A percentile compares a stretch with the other conserved stretches of the same genome.
phyloP scores from a whole-genome alignment of 768 basidiomycete species.

The Leccinum incarnatum region DNA sequence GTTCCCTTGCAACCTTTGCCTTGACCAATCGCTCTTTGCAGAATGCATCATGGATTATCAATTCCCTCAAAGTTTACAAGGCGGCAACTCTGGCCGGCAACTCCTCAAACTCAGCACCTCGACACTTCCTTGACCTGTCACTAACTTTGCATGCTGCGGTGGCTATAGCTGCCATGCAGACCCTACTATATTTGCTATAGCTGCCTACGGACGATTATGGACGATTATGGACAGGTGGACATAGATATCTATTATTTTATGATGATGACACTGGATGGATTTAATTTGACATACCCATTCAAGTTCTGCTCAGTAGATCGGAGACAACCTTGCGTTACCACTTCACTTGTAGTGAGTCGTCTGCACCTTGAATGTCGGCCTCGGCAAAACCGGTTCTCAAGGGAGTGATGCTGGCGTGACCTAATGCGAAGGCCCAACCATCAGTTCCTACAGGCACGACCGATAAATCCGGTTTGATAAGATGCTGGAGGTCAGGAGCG shows the following conservation, averaged over 20 bases:
- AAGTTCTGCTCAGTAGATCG: neutral
- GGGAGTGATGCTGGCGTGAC: conserved; percentile 75
- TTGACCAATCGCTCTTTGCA: conserved; percentile 26
- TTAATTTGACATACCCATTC: conserved; percentile 2
- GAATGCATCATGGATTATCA: conserved; percentile 84
- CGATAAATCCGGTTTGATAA: conserved; percentile 59
- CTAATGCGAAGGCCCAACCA: conserved; percentile 72
- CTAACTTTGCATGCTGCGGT: conserved; percentile 12
- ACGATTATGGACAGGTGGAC: neutral
- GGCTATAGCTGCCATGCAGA: conserved; percentile 9
- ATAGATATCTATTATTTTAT: conserved; percentile 10
- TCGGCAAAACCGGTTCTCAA: conserved; percentile 74
- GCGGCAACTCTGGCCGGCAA: conserved; percentile 47
- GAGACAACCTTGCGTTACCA: conserved; percentile 45
- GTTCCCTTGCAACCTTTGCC: neutral
- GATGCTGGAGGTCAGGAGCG: conserved; percentile 63
- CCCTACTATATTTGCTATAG: conserved; percentile 18
- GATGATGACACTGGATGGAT: conserved; percentile 9
- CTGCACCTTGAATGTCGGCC: conserved; percentile 10
- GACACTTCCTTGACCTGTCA: conserved; percentile 2
- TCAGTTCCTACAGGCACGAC: conserved; percentile 76
- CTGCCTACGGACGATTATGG: neutral
- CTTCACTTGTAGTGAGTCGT: conserved; percentile 13
- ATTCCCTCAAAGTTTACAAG: conserved; percentile 71
- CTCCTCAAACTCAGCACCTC: conserved; percentile 23